Evolutionary conservation across 2,329 filamentous ascomycete genomes (phyloP).

Genomic region (Ceratocystiopsis sp.): DNA sequence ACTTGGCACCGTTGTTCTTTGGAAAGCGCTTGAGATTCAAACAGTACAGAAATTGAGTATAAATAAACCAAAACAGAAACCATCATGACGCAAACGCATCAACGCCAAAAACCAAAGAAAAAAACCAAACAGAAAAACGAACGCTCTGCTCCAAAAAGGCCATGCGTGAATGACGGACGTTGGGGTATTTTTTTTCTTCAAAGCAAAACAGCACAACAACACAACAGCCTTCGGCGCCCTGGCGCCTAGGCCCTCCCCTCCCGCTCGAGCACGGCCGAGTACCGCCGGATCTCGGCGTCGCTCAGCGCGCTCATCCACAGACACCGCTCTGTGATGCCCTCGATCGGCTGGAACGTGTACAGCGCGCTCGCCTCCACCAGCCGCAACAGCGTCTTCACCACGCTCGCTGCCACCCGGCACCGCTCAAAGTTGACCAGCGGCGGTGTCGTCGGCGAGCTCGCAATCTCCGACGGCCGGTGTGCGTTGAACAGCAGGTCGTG

Average conservation of each 20-base stretch:
- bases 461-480: constrained; percentile 60
- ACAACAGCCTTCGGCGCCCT: not conserved
- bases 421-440: constrained; percentile 71
- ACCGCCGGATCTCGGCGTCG: constrained; percentile 54
- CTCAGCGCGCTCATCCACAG: constrained; percentile 68
- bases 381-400: constrained; percentile 63
- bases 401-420: constrained; percentile 55
- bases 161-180: not conserved
- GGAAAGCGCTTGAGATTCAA: no score
- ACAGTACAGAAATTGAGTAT: not conserved
- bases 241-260: not conserved
- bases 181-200: not conserved
- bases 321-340: constrained; percentile 62
- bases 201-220: not conserved
- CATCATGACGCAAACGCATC: no score
- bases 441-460: constrained; percentile 45
- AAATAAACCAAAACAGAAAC: not conserved
- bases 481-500: constrained; percentile 71
- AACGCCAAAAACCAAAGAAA: no score
- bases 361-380: constrained; percentile 63
- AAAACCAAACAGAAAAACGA: not conserved
- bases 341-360: constrained; percentile 58
- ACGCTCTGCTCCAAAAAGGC: not conserved
- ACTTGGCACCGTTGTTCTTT: no score
- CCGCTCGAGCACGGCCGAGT: constrained; percentile 32